These are phyloP conservation scores for Eucalyptus grandis DNA, from an alignment of 345 rosid species.

Conservation along the genomic window DNA sequence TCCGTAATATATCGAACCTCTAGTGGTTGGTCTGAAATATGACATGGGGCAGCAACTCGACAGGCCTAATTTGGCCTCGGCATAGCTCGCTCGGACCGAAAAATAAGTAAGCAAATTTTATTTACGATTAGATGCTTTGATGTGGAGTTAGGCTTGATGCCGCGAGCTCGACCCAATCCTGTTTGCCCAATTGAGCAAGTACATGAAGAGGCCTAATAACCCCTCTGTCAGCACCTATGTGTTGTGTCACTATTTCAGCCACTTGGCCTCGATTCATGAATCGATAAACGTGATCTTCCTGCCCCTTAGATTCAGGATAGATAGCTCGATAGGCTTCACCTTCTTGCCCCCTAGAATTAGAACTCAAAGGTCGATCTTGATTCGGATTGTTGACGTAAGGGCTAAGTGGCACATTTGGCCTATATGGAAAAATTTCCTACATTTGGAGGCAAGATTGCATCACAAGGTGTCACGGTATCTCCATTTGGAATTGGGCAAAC, in stretches of 20 bases:
- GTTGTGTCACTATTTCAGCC: not conserved
- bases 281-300: too few species aligned
- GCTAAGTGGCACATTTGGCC: not conserved
- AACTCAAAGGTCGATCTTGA: not conserved
- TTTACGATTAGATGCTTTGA: too few species aligned
- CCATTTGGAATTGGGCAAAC: not conserved
- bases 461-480: not conserved
- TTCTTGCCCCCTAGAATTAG: not conserved
- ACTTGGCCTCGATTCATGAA: not conserved
- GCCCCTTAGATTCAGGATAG: too few species aligned
- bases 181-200: too few species aligned
- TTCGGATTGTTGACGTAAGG: not conserved
- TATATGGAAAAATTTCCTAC: too few species aligned
- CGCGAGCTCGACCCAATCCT: too few species aligned
- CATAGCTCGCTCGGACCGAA: too few species aligned
- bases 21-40: not conserved
- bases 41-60: not conserved
- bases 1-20: not conserved
- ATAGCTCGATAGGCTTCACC: not conserved
- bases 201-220: too few species aligned
- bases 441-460: not conserved
- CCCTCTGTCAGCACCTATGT: not conserved
- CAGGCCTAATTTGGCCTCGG: not conserved
- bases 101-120: too few species aligned
- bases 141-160: too few species aligned